These are phyloP conservation scores for Lachnellula cervina DNA, from an alignment of 2,329 filamentous ascomycete species.

Conservation along the genomic window DNA sequence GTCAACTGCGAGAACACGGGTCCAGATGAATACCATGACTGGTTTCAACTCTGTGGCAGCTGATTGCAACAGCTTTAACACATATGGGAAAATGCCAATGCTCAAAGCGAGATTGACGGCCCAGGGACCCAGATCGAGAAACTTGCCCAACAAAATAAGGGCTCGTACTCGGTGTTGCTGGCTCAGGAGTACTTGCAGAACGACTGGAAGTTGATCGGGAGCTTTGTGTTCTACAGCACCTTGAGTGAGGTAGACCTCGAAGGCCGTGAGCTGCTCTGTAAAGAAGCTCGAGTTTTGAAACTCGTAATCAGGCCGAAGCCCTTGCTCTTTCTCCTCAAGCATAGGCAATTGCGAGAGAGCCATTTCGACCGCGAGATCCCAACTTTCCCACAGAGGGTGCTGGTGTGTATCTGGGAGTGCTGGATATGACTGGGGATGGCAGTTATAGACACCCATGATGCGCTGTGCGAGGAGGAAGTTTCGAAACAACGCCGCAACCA, in stretches of 20 bases:
- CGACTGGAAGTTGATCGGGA: slow-evolving; percentile 92
- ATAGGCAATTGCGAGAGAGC: slow-evolving; percentile 84
- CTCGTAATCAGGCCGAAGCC: slow-evolving; percentile 64
- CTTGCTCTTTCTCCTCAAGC: slow-evolving; percentile 72
- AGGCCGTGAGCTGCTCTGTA: slow-evolving; percentile 92
- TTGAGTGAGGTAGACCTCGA: slow-evolving; percentile 87
- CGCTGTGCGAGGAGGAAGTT: slow-evolving; percentile 94
- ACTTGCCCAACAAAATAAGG: slow-evolving; percentile 85
- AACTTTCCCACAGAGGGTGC: slow-evolving; percentile 93
- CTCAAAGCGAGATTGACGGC: slow-evolving; percentile 96
- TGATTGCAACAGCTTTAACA: slow-evolving; percentile 93
- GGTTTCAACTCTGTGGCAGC: slow-evolving; percentile 92
- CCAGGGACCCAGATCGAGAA: slow-evolving; percentile 94
- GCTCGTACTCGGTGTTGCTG: slow-evolving; percentile 91
- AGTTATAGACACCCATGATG: slow-evolving; percentile 94
- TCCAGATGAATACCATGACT: slow-evolving; percentile 99
- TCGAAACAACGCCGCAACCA: slow-evolving; percentile 96
- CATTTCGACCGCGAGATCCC: slow-evolving; percentile 96
- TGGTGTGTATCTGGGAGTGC: slow-evolving; percentile 91
- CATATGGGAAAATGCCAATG: slow-evolving; percentile 98
- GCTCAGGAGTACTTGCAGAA: slow-evolving; percentile 90
- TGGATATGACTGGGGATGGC: slow-evolving; percentile 87
- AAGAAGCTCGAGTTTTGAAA: slow-evolving; percentile 96
- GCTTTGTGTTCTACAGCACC: slow-evolving; percentile 80
- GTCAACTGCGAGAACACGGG: slow-evolving; percentile 89